Evolutionary conservation across 768 basidiomycete species (phyloP), one percentile per base, ranked within the genome.

Genomic region (Mycena rosella): DNA sequence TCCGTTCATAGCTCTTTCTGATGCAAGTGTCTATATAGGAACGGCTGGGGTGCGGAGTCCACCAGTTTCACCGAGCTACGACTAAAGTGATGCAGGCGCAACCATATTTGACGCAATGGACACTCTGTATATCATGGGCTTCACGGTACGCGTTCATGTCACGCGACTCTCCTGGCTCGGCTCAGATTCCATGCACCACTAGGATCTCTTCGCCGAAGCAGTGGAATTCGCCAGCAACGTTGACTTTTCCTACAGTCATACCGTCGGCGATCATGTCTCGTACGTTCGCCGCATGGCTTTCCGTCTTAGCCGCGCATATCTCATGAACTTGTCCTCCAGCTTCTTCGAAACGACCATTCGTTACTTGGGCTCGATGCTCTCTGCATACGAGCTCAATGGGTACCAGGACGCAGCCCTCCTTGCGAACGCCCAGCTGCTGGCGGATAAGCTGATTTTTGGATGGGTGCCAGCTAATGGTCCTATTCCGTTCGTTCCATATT

Each of bases 301-400:
- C 55, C 49, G 29, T 51, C 26, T n/a, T 20, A 30, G 45, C 13
- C 29, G 54, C 27, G 15, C 27, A 53, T 24, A 34, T 60, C 56
- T 66, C 49, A 59, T 59, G 7, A 58, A 2, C 10, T 47, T 30
- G 42, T 45, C 29, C 30, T 27, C 26, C 62, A 66, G 65, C 32
- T 85, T 87, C 74, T 88, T 87, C 60, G 87, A 91, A 79, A 91
- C 89, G 0, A 87, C 88, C 57, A 92, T 92, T 58, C 87, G 91
- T 20, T 87, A 92, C 66, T 81, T 92, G 14, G 91, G 91, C 3
- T 90, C 91, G 9, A 78, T 92, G 5, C 81, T 91, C 17, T 86
- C 86, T 8, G 89, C 90, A 0, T 87, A 90, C 67, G 85, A 89
- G n/a, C 79, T 92, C 1, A 66, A 60, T 47, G 58, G 58, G n/a